A percentile compares a stretch with the other conserved stretches of the same genome.
Evolutionary conservation across 768 basidiomycete genomes (phyloP).

Genomic region (Rubroboletus satanas): DNA sequence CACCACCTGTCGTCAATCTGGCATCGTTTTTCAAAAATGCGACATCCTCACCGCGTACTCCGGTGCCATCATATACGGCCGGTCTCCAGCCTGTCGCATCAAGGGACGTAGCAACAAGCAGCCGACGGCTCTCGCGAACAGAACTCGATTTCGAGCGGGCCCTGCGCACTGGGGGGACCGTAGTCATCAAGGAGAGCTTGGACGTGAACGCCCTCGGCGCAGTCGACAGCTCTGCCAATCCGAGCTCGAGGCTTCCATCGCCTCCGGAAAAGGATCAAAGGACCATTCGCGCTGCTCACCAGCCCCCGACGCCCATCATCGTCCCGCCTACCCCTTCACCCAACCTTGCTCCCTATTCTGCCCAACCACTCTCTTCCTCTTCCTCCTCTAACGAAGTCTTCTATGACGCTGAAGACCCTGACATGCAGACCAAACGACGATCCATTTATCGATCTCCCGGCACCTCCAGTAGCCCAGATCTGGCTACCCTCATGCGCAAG

Average conservation of each 20-base stretch:
- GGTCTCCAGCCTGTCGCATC: constrained; percentile 57
- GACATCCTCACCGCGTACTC: constrained; percentile 42
- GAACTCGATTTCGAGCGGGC: constrained; percentile 84
- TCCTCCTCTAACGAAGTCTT: constrained; percentile 57
- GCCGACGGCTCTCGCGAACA: constrained; percentile 62
- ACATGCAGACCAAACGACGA: constrained; percentile 70
- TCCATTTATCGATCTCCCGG: constrained; percentile 87
- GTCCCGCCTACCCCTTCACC: constrained; percentile 69
- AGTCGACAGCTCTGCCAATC: constrained; percentile 37
- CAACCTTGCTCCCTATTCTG: constrained; percentile 32
- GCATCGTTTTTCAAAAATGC: constrained; percentile 61
- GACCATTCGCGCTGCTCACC: constrained; percentile 34
- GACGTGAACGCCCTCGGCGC: constrained; percentile 67
- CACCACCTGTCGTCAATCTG: constrained; percentile 43
- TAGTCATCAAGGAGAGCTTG: constrained; percentile 63
- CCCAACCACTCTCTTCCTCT: constrained; percentile 37
- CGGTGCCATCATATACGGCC: constrained; percentile 44
- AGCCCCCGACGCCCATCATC: constrained; percentile 58
- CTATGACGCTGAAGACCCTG: constrained; percentile 62
- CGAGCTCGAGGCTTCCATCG: constrained; percentile 31
- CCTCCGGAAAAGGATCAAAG: constrained; percentile 35
- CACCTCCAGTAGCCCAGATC: constrained; percentile 87
- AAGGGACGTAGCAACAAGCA: constrained; percentile 40
- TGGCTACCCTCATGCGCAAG: constrained; percentile 82
- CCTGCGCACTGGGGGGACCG: constrained; percentile 61